These are phyloP conservation scores for Mesembryanthemum crystallinum DNA, from an alignment of 148 eudicot species.

Conservation along the genomic window DNA sequence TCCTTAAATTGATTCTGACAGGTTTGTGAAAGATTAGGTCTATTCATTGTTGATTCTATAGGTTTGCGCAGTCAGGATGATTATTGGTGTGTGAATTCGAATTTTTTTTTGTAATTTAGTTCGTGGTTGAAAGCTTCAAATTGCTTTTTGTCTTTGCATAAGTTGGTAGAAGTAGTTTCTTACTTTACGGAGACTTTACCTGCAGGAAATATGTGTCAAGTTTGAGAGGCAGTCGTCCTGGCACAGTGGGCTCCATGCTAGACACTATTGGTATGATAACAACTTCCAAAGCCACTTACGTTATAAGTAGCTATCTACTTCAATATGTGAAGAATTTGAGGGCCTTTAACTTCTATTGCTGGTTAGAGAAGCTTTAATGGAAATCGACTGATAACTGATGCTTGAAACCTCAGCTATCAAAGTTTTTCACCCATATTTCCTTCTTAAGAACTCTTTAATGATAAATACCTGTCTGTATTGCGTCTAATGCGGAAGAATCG, in stretches of 20 bases:
- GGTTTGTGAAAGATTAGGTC: not conserved
- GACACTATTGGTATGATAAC: constrained; percentile 60
- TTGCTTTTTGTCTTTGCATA: not conserved
- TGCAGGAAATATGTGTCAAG: constrained; percentile 87
- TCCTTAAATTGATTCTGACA: not conserved
- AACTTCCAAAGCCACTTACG: constrained; percentile 1
- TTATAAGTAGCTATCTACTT: not conserved
- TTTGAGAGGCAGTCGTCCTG: constrained; percentile 67
- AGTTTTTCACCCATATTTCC: not conserved
- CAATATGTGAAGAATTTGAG: not conserved
- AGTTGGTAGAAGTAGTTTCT: not conserved
- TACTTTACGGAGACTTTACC: constrained; percentile 9
- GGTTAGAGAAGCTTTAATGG: not conserved
- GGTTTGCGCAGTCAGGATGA: not conserved
- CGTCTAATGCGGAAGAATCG: not conserved
- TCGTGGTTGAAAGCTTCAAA: not conserved
- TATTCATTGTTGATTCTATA: not conserved
- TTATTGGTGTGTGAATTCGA: not conserved
- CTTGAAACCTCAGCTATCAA: not conserved
- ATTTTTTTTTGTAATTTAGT: not conserved
- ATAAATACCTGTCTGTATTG: not conserved
- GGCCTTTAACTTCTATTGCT: not conserved
- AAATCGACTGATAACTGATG: not conserved
- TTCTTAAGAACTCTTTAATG: not conserved
- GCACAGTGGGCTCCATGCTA: constrained; percentile 54